Percentiles rank a stretch among this genome's conserved stretches.
Conservation (phyloP, 352 stramenopile species). For the Albugo candida region DNA sequence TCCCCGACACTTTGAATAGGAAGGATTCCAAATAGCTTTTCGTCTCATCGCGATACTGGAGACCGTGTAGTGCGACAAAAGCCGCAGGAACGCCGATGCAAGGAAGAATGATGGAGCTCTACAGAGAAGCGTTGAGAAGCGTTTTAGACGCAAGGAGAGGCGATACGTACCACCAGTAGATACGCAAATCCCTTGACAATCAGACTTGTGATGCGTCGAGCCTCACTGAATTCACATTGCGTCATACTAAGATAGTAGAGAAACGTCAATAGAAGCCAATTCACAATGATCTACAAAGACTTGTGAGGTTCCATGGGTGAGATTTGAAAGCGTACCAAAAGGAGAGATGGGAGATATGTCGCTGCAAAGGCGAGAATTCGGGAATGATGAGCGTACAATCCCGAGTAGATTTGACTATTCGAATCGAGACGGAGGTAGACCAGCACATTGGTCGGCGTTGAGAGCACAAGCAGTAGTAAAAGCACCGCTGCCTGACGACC, state of each 20-base stretch:
- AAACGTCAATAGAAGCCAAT: slow-evolving; percentile 50
- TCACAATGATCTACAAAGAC: slow-evolving; percentile 35
- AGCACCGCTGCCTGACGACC: slow-evolving; percentile 30
- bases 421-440: slow-evolving; percentile 68
- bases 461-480: slow-evolving; percentile 42
- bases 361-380: slow-evolving; percentile 37
- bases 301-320: neutral
- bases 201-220: slow-evolving; percentile 39
- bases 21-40: slow-evolving; percentile 59
- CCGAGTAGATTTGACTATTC: slow-evolving; percentile 32
- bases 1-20: slow-evolving; percentile 66
- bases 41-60: slow-evolving; percentile 20
- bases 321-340: slow-evolving; percentile 23
- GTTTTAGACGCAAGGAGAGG: neutral
- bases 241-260: slow-evolving; percentile 49
- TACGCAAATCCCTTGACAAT: slow-evolving; percentile 62
- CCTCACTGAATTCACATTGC: slow-evolving; percentile 44
- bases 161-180: slow-evolving; percentile 33
- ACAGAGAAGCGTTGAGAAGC: neutral
- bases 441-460: slow-evolving; percentile 52
- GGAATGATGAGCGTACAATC: slow-evolving; percentile 21
- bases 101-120: slow-evolving; percentile 63
- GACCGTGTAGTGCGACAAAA: slow-evolving; percentile 44
- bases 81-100: slow-evolving; percentile 58
- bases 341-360: slow-evolving; percentile 47